Conservation (phyloP, 1,284 basidiomycete species). For the Melampsora medusae region DNA sequence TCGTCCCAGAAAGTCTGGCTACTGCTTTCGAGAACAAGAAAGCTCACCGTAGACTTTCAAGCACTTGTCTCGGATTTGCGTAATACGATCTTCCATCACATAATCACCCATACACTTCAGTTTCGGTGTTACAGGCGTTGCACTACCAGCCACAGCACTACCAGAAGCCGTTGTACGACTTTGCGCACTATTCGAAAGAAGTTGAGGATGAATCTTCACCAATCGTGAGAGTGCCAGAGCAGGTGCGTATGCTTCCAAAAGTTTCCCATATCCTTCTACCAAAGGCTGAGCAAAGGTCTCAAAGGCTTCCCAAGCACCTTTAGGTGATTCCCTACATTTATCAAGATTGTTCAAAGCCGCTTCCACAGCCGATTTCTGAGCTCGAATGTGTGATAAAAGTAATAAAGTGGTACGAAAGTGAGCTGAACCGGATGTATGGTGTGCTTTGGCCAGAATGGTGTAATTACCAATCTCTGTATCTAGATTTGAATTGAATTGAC, state of each 20-base stretch:
- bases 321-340: constrained; percentile 38
- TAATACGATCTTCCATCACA: constrained; percentile 72
- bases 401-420: constrained; percentile 39
- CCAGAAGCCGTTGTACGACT: constrained; percentile 11
- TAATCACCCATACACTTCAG: constrained; percentile 73
- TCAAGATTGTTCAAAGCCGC: constrained; percentile 42
- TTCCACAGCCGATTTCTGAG: constrained; percentile 30
- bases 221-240: constrained; percentile 22
- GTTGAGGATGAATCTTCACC: constrained; percentile 40
- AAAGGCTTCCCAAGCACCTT: constrained; percentile 36
- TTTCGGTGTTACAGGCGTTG: constrained; percentile 49
- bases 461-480: background rate
- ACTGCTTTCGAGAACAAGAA: background rate
- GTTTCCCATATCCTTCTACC: constrained; percentile 30
- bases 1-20: background rate
- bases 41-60: constrained; percentile 66
- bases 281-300: constrained; percentile 37
- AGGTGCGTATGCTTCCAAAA: constrained; percentile 31
- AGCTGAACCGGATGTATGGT: constrained; percentile 9
- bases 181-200: constrained; percentile 18
- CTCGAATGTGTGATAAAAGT: constrained; percentile 36
- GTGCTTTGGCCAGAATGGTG: constrained; percentile 2
- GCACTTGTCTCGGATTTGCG: constrained; percentile 71
- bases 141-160: background rate
- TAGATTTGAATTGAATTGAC: background rate